Conservation (phyloP, 768 basidiomycete species). For the Kwoniella heveanensis region DNA sequence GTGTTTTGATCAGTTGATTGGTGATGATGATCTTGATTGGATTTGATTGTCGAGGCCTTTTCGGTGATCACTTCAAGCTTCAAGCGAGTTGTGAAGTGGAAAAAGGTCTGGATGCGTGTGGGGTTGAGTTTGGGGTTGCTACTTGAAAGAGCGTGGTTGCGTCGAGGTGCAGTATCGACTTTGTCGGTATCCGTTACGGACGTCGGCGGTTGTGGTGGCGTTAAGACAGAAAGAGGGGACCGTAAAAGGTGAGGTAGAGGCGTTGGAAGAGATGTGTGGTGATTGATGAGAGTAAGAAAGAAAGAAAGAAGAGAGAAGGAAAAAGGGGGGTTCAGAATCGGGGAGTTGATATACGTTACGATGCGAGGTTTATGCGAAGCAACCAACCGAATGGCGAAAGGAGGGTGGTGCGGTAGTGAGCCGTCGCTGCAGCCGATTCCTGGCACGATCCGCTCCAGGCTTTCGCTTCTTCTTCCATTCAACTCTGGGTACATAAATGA, state of each 20-base stretch:
- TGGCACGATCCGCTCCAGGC: too few relatives aligned
- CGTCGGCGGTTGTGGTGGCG: slow-evolving; percentile 10
- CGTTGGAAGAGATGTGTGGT: slow-evolving; percentile 9
- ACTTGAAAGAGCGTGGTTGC: slow-evolving; percentile 19
- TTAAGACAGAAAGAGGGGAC: neutral
- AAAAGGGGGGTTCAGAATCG: slow-evolving; percentile 1
- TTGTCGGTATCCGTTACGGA: slow-evolving; percentile 6
- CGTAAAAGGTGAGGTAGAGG: slow-evolving; percentile 6
- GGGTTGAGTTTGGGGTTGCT: slow-evolving; percentile 1
- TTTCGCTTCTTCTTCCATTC: too few relatives aligned
- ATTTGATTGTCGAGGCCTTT: slow-evolving; percentile 1
- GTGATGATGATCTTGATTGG: slow-evolving; percentile 6
- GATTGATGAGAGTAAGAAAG: slow-evolving; percentile 8
- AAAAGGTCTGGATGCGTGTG: slow-evolving; percentile 11
- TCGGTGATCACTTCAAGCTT: slow-evolving; percentile 5
- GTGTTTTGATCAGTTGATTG: slow-evolving; percentile 7
- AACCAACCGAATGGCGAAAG: neutral
- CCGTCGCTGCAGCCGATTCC: too few relatives aligned
- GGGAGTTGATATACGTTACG: neutral
- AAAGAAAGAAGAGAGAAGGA: slow-evolving; percentile 11
- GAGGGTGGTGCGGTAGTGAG: slow-evolving; percentile 1
- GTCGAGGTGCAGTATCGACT: slow-evolving; percentile 6
- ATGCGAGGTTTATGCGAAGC: neutral
- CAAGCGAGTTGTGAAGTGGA: neutral
- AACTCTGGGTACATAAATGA: neutral